Percentiles rank a stretch among this genome's conserved stretches.
Conservation (phyloP, 169 alveolate species). For the Eimeria sp. region DNA sequence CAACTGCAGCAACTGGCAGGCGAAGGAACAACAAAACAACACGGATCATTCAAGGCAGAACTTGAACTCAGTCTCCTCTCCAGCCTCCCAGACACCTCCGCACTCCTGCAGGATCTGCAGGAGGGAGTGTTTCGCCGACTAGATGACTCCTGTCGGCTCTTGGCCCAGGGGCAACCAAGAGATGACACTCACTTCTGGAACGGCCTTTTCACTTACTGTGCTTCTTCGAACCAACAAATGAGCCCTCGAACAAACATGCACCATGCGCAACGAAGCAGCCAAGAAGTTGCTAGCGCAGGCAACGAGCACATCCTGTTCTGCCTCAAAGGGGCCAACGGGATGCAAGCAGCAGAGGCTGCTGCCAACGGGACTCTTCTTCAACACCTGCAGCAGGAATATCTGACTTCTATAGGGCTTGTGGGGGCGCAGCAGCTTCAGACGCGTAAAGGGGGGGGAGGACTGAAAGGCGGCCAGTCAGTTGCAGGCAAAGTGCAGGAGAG, state of each 20-base stretch:
- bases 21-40: neutral
- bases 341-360: conserved; percentile 38
- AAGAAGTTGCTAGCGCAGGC: neutral
- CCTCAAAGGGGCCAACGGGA: conserved; percentile 24
- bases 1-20: neutral
- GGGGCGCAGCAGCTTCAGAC: conserved; percentile 12
- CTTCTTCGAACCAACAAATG: neutral
- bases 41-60: neutral
- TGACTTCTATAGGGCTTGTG: conserved; percentile 3
- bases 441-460: neutral
- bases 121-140: conserved; percentile 61
- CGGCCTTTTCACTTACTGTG: conserved; percentile 40
- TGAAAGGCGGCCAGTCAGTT: neutral
- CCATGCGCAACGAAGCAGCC: neutral
- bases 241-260: neutral
- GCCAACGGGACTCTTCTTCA: conserved; percentile 16
- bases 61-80: conserved; percentile 5
- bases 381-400: too few relatives aligned
- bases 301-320: conserved; percentile 22
- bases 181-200: conserved; percentile 62
- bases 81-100: conserved; percentile 25
- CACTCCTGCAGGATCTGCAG: conserved; percentile 13
- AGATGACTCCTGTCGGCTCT: conserved; percentile 58
- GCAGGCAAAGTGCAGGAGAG: conserved; percentile 51
- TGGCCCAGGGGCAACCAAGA: conserved; percentile 69